A percentile compares a stretch with the other conserved stretches of the same genome.
Evolutionary conservation across 768 basidiomycete species (phyloP).

Genomic region (Trametes cubensis): DNA sequence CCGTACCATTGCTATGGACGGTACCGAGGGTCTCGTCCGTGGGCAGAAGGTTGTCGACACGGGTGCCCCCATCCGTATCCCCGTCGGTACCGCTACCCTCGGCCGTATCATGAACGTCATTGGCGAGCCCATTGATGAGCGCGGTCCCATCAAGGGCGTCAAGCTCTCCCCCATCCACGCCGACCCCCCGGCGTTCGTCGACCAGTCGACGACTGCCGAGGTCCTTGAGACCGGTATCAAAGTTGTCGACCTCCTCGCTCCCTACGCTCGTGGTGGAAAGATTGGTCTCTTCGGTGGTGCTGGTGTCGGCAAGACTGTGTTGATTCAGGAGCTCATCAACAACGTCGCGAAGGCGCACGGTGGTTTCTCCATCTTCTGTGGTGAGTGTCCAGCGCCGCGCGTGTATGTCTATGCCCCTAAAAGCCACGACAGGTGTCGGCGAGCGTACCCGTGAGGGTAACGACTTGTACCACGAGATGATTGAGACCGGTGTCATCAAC

Average conservation of each 20-base stretch:
- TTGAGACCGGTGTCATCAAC: slow-evolving; percentile 99
- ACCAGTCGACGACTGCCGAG: slow-evolving; percentile 98
- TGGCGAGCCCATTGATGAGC: slow-evolving; percentile 99
- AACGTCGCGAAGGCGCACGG: slow-evolving; percentile 99
- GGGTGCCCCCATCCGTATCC: slow-evolving; percentile 94
- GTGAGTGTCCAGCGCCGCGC: slow-evolving; percentile 44
- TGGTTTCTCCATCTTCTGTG: slow-evolving; percentile 99
- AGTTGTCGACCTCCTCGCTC: slow-evolving; percentile 99
- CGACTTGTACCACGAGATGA: slow-evolving; percentile 99
- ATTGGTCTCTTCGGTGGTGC: slow-evolving; percentile 99
- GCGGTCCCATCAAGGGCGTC: slow-evolving; percentile 97
- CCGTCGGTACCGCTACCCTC: slow-evolving; percentile 91
- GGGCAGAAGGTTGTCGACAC: slow-evolving; percentile 98
- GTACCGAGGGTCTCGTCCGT: slow-evolving; percentile 99
- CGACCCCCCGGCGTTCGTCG: slow-evolving; percentile 95
- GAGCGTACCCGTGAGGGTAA: slow-evolving; percentile 99
- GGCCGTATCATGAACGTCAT: slow-evolving; percentile 99
- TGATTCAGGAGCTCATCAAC: slow-evolving; percentile 99
- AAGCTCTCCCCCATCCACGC: slow-evolving; percentile 93
- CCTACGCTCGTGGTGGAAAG: slow-evolving; percentile 99
- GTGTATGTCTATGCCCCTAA: neutral
- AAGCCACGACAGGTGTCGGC: slow-evolving; percentile 72
- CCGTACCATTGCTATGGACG: slow-evolving; percentile 99
- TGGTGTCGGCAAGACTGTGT: slow-evolving; percentile 99
- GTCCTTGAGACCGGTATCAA: slow-evolving; percentile 99